Percentiles rank a stretch among this genome's conserved stretches.
Conservation (phyloP, 108 stramenopile genomes). For the Pseudonitzschia multistriata region DNA sequence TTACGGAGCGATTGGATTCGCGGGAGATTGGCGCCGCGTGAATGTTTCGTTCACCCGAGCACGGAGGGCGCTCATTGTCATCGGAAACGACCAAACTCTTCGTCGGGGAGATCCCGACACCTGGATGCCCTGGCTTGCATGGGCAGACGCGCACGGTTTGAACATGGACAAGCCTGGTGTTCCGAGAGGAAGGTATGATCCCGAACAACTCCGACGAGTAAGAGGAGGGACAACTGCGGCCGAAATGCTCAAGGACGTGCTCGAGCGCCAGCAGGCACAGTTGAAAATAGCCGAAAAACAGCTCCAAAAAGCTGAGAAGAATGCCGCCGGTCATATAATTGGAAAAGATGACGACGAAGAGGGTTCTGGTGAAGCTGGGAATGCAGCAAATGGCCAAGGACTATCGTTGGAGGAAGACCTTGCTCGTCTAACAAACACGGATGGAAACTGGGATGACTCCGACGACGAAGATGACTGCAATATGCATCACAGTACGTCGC, state of each 20-base stretch:
- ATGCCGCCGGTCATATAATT: conserved; percentile 84
- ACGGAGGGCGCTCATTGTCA: conserved; percentile 86
- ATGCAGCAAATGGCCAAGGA: conserved; percentile 30
- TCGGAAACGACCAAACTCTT: conserved; percentile 91
- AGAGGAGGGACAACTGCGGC: conserved; percentile 91
- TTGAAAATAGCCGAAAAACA: conserved; percentile 75
- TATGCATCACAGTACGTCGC: conserved; percentile 51
- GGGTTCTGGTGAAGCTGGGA: conserved; percentile 37
- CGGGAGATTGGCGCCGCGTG: conserved; percentile 95
- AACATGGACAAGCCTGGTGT: conserved; percentile 90
- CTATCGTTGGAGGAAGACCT: conserved; percentile 74
- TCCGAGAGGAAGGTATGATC: conserved; percentile 86
- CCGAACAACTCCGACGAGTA: conserved; percentile 90
- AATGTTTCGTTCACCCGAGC: conserved; percentile 99
- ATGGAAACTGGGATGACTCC: conserved; percentile 88
- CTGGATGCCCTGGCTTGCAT: conserved; percentile 85
- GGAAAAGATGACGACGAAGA: conserved; percentile 62
- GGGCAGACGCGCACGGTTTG: conserved; percentile 89
- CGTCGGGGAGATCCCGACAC: conserved; percentile 87
- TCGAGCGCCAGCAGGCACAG: conserved; percentile 87
- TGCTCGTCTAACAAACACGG: conserved; percentile 66
- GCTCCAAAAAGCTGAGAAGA: conserved; percentile 78
- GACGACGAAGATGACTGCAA: conserved; percentile 67
- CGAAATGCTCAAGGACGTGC: conserved; percentile 90
- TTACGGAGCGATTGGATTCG: conserved; percentile 94